phyloP scores from a whole-genome alignment of 495 filamentous ascomycete species.

The Delitschia confertaspora region DNA sequence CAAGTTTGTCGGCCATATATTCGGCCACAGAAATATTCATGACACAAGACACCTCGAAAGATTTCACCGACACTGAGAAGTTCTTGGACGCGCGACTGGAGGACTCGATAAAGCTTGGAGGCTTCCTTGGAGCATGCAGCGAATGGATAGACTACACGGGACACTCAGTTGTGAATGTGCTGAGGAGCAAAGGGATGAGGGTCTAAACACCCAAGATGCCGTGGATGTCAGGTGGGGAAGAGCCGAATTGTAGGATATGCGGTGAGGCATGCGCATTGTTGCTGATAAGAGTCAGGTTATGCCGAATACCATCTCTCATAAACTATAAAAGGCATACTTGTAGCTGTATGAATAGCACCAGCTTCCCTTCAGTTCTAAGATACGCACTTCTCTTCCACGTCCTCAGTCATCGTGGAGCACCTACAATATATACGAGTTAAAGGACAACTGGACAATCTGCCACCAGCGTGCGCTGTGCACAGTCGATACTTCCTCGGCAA shows the following conservation, averaged over 20 bases:
- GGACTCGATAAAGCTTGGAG: conserved; percentile 53
- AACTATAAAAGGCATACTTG: too few relatives aligned
- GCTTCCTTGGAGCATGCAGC: conserved; percentile 49
- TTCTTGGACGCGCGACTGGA: conserved; percentile 71
- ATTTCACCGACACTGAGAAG: conserved; percentile 61
- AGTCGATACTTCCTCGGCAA: too few relatives aligned
- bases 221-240: neutral
- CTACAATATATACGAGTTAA: too few relatives aligned
- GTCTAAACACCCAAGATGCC: conserved; percentile 20
- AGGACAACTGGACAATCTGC: too few relatives aligned
- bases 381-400: too few relatives aligned
- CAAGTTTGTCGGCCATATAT: conserved; percentile 69
- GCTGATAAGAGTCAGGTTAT: too few relatives aligned
- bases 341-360: too few relatives aligned
- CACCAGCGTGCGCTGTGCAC: too few relatives aligned
- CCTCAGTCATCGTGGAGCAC: too few relatives aligned
- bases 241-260: neutral
- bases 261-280: too few relatives aligned
- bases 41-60: conserved; percentile 68
- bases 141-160: conserved; percentile 75
- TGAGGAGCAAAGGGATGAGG: conserved; percentile 37
- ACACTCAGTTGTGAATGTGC: conserved; percentile 40
- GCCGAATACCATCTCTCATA: too few relatives aligned
- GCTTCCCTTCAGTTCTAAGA: too few relatives aligned
- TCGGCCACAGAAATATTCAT: conserved; percentile 76